These are phyloP conservation scores for Fusarium metavorans DNA, from an alignment of 2,329 filamentous ascomycete species.

Conservation along the genomic window DNA sequence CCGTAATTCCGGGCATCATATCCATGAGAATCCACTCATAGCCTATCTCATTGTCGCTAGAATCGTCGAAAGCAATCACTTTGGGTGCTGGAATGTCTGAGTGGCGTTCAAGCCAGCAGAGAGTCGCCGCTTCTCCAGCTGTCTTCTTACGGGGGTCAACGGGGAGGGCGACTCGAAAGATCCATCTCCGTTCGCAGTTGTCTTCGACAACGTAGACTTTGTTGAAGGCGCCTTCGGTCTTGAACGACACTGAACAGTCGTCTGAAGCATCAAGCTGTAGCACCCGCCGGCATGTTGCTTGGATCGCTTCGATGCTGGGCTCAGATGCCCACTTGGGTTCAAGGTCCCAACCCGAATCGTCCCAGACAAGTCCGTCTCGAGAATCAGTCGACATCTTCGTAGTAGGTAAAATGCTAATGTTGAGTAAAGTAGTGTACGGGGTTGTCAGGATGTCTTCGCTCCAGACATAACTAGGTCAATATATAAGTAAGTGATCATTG, in stretches of 20 bases:
- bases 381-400: background rate
- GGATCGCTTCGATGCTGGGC: conserved; percentile 23
- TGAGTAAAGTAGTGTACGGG: background rate
- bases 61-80: conserved; percentile 50
- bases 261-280: conserved; percentile 14
- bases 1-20: conserved; percentile 41
- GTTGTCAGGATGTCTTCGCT: background rate
- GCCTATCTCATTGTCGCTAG: conserved; percentile 49
- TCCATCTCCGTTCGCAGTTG: background rate
- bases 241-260: conserved; percentile 27
- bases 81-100: conserved; percentile 50
- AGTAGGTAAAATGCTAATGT: no score
- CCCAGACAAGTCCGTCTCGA: conserved; percentile 21
- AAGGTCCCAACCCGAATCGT: conserved; percentile 4
- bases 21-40: conserved; percentile 57
- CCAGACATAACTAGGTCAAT: background rate
- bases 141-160: conserved; percentile 52
- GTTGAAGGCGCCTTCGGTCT: conserved; percentile 32
- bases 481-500: background rate
- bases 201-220: conserved; percentile 39
- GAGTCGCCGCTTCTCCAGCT: conserved; percentile 53
- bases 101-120: conserved; percentile 47
- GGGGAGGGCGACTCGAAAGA: conserved; percentile 52
- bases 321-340: conserved; percentile 32
- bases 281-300: conserved; percentile 16